phyloP scores from a whole-genome alignment of 352 stramenopile species.

The Aphanomyces astaci region DNA sequence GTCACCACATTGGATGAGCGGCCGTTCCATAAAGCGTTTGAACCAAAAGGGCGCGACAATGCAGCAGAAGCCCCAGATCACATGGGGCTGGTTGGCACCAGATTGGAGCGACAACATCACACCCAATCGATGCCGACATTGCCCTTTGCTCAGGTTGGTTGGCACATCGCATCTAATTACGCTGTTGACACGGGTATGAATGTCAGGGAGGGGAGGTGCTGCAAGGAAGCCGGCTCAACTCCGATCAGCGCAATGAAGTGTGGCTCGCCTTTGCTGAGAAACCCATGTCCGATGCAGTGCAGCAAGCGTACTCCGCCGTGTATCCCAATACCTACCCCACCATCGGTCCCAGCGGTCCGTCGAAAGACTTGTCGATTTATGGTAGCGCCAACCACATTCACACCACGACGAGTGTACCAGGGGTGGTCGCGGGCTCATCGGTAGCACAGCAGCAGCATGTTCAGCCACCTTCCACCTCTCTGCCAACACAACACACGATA shows the following conservation, averaged over 20 bases:
- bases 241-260: neutral
- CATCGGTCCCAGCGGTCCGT: neutral
- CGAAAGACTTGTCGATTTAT: neutral
- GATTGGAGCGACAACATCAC: neutral
- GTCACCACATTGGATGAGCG: neutral
- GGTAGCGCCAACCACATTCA: neutral
- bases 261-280: conserved; percentile 4
- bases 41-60: neutral
- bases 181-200: too few relatives aligned
- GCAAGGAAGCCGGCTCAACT: neutral
- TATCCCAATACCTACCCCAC: neutral
- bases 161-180: too few relatives aligned
- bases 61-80: neutral
- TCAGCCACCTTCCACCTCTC: too few relatives aligned
- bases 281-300: neutral
- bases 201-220: too few relatives aligned
- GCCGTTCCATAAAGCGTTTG: neutral
- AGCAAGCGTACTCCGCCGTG: neutral
- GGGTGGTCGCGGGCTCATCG: too few relatives aligned
- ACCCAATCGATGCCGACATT: neutral
- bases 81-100: neutral
- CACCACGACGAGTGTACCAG: neutral
- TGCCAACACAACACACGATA: too few relatives aligned
- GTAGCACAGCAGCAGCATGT: too few relatives aligned
- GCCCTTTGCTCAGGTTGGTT: neutral